Conservation (phyloP, 768 basidiomycete genomes). For the Russula griseocarnosa region DNA sequence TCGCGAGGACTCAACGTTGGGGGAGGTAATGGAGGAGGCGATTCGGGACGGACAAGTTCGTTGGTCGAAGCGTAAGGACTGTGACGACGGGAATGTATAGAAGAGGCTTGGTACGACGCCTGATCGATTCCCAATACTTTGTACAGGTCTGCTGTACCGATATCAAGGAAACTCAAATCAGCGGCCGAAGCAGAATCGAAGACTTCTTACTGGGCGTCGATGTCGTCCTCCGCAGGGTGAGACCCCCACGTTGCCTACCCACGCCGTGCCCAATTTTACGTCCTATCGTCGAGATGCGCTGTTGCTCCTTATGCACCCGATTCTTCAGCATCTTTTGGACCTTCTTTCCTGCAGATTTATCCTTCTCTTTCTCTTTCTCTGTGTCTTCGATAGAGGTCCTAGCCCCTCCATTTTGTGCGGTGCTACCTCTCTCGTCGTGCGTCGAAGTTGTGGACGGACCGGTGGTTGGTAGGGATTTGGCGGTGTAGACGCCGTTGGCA, state of each 20-base stretch:
- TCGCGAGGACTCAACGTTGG: conserved; percentile 29
- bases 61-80: conserved; percentile 36
- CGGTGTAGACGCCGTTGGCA: conserved; percentile 8
- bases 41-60: conserved; percentile 33
- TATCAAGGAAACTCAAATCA: not conserved
- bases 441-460: not conserved
- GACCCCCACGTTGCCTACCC: conserved; percentile 44
- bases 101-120: conserved; percentile 66
- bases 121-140: conserved; percentile 32
- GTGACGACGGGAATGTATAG: conserved; percentile 76
- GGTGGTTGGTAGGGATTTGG: not conserved
- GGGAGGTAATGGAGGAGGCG: conserved; percentile 43
- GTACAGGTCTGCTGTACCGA: conserved; percentile 16
- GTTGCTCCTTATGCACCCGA: conserved; percentile 69
- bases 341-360: conserved; percentile 63
- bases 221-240: conserved; percentile 50
- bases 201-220: conserved; percentile 62
- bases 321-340: conserved; percentile 72
- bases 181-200: not conserved
- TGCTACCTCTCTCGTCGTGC: conserved; percentile 8
- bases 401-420: conserved; percentile 4
- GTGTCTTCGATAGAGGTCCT: conserved; percentile 25
- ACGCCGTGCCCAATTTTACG: conserved; percentile 73
- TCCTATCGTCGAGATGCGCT: conserved; percentile 69
- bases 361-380: conserved; percentile 37